These are phyloP conservation scores for Aspergillus pseudoglaucus DNA, from an alignment of 2,329 filamentous ascomycete species.

Conservation along the genomic window DNA sequence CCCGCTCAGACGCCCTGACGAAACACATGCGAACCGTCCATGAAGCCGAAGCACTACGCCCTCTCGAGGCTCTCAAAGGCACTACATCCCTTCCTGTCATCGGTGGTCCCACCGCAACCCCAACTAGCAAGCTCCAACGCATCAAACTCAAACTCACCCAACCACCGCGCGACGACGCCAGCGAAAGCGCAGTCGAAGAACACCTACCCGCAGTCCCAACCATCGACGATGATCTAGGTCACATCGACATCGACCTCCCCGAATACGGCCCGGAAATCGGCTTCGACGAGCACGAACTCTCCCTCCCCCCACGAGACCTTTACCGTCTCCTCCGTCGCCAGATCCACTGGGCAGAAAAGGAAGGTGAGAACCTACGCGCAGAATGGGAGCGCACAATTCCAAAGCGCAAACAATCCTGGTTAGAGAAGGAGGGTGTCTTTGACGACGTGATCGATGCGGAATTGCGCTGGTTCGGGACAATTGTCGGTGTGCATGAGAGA, in stretches of 20 bases:
- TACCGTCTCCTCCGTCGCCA: slow-evolving; percentile 42
- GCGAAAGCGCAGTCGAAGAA: slow-evolving; percentile 21
- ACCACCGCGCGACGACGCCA: slow-evolving; percentile 25
- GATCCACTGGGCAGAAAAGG: slow-evolving; percentile 43
- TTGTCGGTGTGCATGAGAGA: slow-evolving; percentile 12
- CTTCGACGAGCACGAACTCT: slow-evolving; percentile 40
- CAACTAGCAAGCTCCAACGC: slow-evolving; percentile 31
- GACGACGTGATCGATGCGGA: slow-evolving; percentile 40
- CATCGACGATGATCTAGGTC: slow-evolving; percentile 28
- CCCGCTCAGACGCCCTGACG: slow-evolving; percentile 85
- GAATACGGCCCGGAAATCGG: slow-evolving; percentile 36
- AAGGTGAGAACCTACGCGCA: slow-evolving; percentile 30
- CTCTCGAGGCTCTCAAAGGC: slow-evolving; percentile 44
- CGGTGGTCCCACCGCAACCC: slow-evolving; percentile 19
- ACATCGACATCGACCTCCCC: slow-evolving; percentile 23
- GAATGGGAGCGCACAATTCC: slow-evolving; percentile 35
- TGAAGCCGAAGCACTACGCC: slow-evolving; percentile 88
- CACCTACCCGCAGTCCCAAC: slow-evolving; percentile 13
- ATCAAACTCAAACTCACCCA: slow-evolving; percentile 38
- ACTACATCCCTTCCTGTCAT: slow-evolving; percentile 20
- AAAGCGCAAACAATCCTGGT: slow-evolving; percentile 34
- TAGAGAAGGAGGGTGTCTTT: slow-evolving; percentile 38
- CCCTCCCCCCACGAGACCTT: slow-evolving; percentile 36
- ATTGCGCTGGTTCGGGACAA: slow-evolving; percentile 27
- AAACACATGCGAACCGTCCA: slow-evolving; percentile 99